Base-by-base conservation (phyloP, 1,139 yeast species). In the Candida gigantensis region DNA sequence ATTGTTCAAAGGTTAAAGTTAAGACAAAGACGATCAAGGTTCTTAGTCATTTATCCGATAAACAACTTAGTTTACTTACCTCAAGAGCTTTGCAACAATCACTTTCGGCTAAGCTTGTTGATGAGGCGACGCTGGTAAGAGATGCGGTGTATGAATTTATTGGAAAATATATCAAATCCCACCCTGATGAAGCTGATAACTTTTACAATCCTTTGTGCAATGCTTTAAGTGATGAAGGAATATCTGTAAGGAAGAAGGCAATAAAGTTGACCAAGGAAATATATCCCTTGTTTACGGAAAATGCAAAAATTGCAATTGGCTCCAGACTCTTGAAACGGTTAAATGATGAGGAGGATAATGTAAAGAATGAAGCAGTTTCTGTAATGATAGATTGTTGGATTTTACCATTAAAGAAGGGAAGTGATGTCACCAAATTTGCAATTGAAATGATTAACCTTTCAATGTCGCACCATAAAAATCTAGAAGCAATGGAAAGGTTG, bases 121-220 rank as follows among this genome's bases (percentile, higher is more conserved):
- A 85, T 46, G 52, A 68, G 1, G 84, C 90, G 1, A 78, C 95
- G 0, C 72, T 81, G 37, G 92, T 87, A 0, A 70, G 89, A 42
- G 90, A 84, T 51, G 86, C 95, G 0, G 81, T 81, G 2, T 62
- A 87, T 18, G 95, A 86, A 30, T 66, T 88, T 35, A 60, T 86
- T 19, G 72, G 76, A 10, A 72, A 72, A 35, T 79, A 76, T 43
- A 53, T 83, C 32, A 47, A 56, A 3, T 47, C 63, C 2, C 68
- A 69, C 38, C 77, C 80, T 0, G 69, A 63, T 2, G 58, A 71
- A 16, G 65, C 74, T 18, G 60, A 62, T 8, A 72, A 71, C 21
- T 80, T 78, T 45, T 76, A 76, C 52, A 60, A 55, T 17, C 66
- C 76, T 8, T 60, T 84, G 7, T 66, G 80, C 32, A 72, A 66